These are phyloP conservation scores for Encephalitozoon romaleae DNA, from an alignment of 371 early-diverging fungal genomes.

Conservation along the genomic window DNA sequence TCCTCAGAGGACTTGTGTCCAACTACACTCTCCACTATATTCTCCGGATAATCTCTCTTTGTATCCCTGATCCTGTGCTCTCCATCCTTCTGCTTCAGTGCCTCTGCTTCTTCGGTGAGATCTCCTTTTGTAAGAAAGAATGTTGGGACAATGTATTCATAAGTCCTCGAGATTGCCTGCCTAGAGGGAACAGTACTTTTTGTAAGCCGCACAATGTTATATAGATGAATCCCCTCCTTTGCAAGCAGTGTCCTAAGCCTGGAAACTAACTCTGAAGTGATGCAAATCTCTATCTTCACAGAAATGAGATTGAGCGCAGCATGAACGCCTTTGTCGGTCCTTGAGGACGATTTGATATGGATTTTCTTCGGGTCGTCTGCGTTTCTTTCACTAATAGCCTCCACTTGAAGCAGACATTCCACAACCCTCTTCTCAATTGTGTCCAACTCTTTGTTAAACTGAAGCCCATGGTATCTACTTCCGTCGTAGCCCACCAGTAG, in stretches of 20 bases:
- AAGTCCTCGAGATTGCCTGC: slow-evolving; percentile 77
- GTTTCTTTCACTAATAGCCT: slow-evolving; percentile 45
- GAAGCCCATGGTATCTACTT: slow-evolving; percentile 52
- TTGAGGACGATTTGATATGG: slow-evolving; percentile 71
- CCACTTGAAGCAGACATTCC: slow-evolving; percentile 9
- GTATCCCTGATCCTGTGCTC: not conserved
- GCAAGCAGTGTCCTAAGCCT: slow-evolving; percentile 68
- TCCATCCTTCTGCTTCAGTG: slow-evolving; percentile 10
- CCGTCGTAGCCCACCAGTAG: slow-evolving; percentile 59
- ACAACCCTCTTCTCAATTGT: slow-evolving; percentile 56
- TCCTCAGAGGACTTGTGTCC: slow-evolving; percentile 43
- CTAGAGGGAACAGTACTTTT: slow-evolving; percentile 79
- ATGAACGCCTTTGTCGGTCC: slow-evolving; percentile 99
- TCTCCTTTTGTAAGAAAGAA: slow-evolving; percentile 65
- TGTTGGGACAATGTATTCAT: slow-evolving; percentile 90
- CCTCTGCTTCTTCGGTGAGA: slow-evolving; percentile 11
- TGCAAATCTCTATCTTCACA: slow-evolving; percentile 64
- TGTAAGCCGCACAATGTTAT: slow-evolving; percentile 67
- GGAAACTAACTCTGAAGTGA: slow-evolving; percentile 52
- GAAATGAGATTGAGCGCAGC: slow-evolving; percentile 87
- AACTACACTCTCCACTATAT: not conserved
- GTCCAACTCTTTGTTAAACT: slow-evolving; percentile 50
- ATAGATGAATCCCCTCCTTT: slow-evolving; percentile 67
- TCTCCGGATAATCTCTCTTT: slow-evolving; percentile 9
- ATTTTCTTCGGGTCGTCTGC: slow-evolving; percentile 62